These are phyloP conservation scores for Cystodermella granulosa DNA, from an alignment of 1,284 basidiomycete genomes.

Conservation along the genomic window DNA sequence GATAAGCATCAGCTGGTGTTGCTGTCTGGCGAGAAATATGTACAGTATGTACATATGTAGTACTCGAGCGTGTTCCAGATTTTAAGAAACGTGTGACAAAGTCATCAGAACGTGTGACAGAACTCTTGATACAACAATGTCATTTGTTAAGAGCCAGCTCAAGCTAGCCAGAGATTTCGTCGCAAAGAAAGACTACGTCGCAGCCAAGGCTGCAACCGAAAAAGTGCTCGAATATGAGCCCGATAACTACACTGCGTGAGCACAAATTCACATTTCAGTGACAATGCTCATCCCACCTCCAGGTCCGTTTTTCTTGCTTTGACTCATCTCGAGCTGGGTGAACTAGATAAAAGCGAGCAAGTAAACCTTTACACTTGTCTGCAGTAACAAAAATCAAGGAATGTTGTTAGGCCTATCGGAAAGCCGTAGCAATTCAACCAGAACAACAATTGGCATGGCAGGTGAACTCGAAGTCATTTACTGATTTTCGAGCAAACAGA, in stretches of 20 bases:
- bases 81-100: no score
- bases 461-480: constrained; percentile 36
- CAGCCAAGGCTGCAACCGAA: constrained; percentile 63
- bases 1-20: no score
- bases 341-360: constrained; percentile 74
- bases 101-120: no score
- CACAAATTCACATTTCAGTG: constrained; percentile 18
- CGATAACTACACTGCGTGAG: constrained; percentile 77
- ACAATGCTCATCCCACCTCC: no score
- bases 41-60: no score
- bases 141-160: constrained; percentile 64
- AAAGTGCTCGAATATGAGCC: constrained; percentile 69
- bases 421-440: constrained; percentile 62
- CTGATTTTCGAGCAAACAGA: constrained; percentile 1
- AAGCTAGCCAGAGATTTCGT: constrained; percentile 78
- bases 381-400: not conserved
- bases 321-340: constrained; percentile 67
- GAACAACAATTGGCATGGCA: constrained; percentile 74
- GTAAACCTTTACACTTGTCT: constrained; percentile 53
- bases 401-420: constrained; percentile 62
- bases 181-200: constrained; percentile 67
- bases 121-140: constrained; percentile 26
- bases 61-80: no score
- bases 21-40: no score
- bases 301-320: constrained; percentile 82